Conservation (phyloP, 192 early-diverging fungal genomes). For the Lobulomyces angularis region DNA sequence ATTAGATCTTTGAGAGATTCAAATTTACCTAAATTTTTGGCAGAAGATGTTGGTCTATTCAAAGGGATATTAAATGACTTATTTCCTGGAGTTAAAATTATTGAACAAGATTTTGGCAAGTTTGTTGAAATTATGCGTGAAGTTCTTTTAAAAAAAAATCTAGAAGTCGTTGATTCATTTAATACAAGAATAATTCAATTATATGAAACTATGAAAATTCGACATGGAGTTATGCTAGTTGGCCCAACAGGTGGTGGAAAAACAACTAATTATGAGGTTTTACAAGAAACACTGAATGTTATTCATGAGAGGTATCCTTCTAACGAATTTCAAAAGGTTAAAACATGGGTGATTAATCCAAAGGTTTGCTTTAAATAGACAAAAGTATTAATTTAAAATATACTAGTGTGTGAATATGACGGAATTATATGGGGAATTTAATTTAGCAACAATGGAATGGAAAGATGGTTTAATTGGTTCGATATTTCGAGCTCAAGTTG, state of each 20-base stretch:
- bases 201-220: conserved; percentile 42
- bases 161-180: conserved; percentile 36
- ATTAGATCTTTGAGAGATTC: conserved; percentile 45
- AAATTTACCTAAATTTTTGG: conserved; percentile 46
- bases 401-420: conserved; percentile 40
- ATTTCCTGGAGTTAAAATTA: conserved; percentile 36
- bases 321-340: conserved; percentile 30
- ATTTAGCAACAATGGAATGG: conserved; percentile 54
- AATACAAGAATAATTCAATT: conserved; percentile 41
- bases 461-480: conserved; percentile 46
- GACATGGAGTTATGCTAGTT: conserved; percentile 53
- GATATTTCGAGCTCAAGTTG: conserved; percentile 40
- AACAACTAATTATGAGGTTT: conserved; percentile 41
- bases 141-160: conserved; percentile 23
- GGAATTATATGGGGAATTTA: conserved; percentile 51
- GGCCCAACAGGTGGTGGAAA: conserved; percentile 54
- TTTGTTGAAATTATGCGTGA: conserved; percentile 35
- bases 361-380: conserved; percentile 19
- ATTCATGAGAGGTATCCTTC: conserved; percentile 18
- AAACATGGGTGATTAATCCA: conserved; percentile 49
- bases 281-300: conserved; percentile 28
- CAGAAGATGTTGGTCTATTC: conserved; percentile 45
- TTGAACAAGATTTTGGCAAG: conserved; percentile 36
- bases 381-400: neutral
- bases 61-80: conserved; percentile 40